phyloP scores from a whole-genome alignment of 2,329 filamentous ascomycete genomes.

The Chaetomium globosum region DNA sequence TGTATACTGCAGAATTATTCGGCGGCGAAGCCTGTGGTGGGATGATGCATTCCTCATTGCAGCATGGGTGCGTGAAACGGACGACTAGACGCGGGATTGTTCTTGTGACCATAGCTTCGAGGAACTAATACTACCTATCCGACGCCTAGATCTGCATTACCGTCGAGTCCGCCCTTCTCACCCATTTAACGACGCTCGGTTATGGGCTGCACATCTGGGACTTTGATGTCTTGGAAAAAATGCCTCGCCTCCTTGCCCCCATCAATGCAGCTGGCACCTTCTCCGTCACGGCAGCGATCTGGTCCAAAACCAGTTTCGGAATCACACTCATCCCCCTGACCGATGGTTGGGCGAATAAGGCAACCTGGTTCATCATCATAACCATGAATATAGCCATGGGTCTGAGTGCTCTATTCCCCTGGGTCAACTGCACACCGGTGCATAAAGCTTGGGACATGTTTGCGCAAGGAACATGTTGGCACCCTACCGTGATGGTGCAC shows the following conservation, averaged over 20 bases:
- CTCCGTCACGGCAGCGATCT: slow-evolving; percentile 40
- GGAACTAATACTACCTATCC: not conserved
- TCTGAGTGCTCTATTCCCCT: slow-evolving; percentile 38
- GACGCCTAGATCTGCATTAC: slow-evolving; percentile 27
- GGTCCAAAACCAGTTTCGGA: slow-evolving; percentile 47
- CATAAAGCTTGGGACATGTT: slow-evolving; percentile 36
- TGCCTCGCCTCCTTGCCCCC: slow-evolving; percentile 22
- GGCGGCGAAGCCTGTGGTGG: slow-evolving; percentile 35
- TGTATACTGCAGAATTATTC: slow-evolving; percentile 33
- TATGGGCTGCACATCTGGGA: slow-evolving; percentile 37
- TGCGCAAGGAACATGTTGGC: slow-evolving; percentile 36
- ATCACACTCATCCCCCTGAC: slow-evolving; percentile 44
- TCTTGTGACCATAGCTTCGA: not conserved
- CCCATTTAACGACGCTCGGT: slow-evolving; percentile 27
- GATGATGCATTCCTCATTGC: slow-evolving; percentile 37
- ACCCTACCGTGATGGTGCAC: slow-evolving; percentile 28
- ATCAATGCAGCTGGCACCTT: slow-evolving; percentile 36
- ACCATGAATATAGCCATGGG: slow-evolving; percentile 40
- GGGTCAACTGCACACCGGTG: slow-evolving; percentile 36
- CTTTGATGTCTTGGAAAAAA: slow-evolving; percentile 33
- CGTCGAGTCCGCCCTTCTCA: slow-evolving; percentile 30
- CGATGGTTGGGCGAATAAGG: slow-evolving; percentile 35
- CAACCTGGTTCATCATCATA: slow-evolving; percentile 41
- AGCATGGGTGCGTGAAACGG: slow-evolving; percentile 31
- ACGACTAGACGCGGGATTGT: not conserved